phyloP scores from a whole-genome alignment of 331 rosid genomes.

The Spiraea crenata region DNA sequence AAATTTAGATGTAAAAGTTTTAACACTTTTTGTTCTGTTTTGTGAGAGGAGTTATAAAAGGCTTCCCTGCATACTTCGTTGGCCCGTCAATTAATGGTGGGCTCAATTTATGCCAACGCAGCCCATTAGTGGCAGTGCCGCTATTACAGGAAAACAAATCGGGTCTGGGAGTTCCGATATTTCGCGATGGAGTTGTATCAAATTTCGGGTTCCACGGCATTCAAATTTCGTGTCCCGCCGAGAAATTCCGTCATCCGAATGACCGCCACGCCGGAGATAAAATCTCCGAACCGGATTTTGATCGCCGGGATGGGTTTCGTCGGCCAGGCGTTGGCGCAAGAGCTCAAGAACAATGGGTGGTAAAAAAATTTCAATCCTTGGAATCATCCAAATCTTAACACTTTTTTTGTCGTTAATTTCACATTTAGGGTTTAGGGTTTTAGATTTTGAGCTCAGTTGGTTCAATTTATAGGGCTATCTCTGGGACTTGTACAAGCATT shows the following conservation, averaged over 20 bases:
- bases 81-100: too few relatives aligned
- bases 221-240: background rate
- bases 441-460: background rate
- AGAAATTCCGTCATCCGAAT: background rate
- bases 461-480: constrained; percentile 45
- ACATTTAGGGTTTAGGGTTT: background rate
- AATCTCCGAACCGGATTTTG: constrained; percentile 49
- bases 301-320: constrained; percentile 77
- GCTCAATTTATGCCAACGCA: too few relatives aligned
- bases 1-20: too few relatives aligned
- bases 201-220: constrained; percentile 1
- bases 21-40: too few relatives aligned
- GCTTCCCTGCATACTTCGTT: too few relatives aligned
- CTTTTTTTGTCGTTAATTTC: background rate
- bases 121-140: too few relatives aligned
- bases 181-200: constrained; percentile 8
- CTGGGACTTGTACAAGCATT: constrained; percentile 70
- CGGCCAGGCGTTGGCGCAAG: constrained; percentile 51
- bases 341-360: constrained; percentile 76
- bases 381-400: background rate
- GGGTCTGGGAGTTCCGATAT: background rate
- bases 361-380: constrained; percentile 13
- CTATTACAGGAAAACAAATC: too few relatives aligned
- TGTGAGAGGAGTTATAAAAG: too few relatives aligned
- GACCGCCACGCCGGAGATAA: constrained; percentile 17